Conservation (phyloP, 495 filamentous ascomycete genomes). For the Schizothecium vesticola region DNA sequence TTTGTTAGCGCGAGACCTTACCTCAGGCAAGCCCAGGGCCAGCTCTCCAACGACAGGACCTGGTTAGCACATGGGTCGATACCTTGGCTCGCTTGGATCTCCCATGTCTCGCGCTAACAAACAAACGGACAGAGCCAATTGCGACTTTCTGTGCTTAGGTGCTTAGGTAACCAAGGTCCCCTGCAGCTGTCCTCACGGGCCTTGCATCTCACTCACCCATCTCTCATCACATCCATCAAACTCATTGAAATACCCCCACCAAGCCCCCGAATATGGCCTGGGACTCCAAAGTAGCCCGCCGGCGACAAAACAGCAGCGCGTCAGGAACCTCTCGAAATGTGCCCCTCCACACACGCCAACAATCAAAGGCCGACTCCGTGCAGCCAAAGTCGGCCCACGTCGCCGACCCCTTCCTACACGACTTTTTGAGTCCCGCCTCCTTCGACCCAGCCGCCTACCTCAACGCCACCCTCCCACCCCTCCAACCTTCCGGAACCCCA, state of each 20-base stretch:
- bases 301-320: slow-evolving; percentile 27
- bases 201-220: background rate
- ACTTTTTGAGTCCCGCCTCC: slow-evolving; percentile 59
- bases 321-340: slow-evolving; percentile 19
- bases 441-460: slow-evolving; percentile 81
- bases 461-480: slow-evolving; percentile 65
- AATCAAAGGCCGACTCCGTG: slow-evolving; percentile 20
- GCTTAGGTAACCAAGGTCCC: background rate
- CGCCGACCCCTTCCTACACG: slow-evolving; percentile 55
- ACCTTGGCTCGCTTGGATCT: too few relatives aligned
- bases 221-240: background rate
- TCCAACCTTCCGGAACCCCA: slow-evolving; percentile 38
- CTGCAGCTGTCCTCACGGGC: background rate
- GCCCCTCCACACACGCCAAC: slow-evolving; percentile 22
- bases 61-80: too few relatives aligned
- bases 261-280: slow-evolving; percentile 20
- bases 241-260: background rate
- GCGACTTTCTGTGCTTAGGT: background rate
- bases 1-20: background rate
- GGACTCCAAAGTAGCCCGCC: slow-evolving; percentile 24
- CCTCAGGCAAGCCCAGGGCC: too few relatives aligned
- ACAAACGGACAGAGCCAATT: too few relatives aligned
- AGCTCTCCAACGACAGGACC: too few relatives aligned
- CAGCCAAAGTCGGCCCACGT: slow-evolving; percentile 50
- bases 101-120: too few relatives aligned